A percentile compares a stretch with the other conserved stretches of the same genome.
Evolutionary conservation across 176 grass and related monocot genomes (phyloP).

Genomic region (Leersia perrieri): DNA sequence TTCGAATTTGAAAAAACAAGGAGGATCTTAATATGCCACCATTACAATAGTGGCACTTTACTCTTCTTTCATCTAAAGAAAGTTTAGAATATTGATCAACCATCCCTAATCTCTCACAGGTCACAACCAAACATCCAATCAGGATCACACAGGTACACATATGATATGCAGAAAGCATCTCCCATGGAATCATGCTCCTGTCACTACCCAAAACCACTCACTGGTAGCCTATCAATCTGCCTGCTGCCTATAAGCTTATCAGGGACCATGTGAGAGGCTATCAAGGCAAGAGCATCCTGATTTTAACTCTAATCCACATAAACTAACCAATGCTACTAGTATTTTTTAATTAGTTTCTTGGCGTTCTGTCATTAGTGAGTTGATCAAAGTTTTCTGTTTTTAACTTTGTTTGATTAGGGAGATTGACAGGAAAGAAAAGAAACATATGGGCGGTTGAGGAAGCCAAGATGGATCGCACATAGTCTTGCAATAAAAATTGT

Average conservation of each 20-base stretch:
- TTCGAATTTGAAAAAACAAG: not conserved
- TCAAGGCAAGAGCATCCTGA: not conserved
- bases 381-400: slow-evolving; percentile 3
- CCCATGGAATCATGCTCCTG: slow-evolving; percentile 17
- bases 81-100: not conserved
- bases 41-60: not conserved
- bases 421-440: not conserved
- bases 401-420: not conserved
- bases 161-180: slow-evolving; percentile 12
- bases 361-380: not conserved
- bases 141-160: not conserved
- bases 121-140: slow-evolving; percentile 16
- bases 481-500: not conserved
- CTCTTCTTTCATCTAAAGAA: not conserved
- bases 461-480: slow-evolving; percentile 17
- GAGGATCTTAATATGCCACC: not conserved
- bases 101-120: slow-evolving; percentile 4
- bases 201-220: not conserved
- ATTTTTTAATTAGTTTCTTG: not conserved
- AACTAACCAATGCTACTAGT: not conserved
- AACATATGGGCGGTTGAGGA: not conserved
- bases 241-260: slow-evolving; percentile 1
- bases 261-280: slow-evolving; percentile 22
- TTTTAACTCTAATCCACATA: slow-evolving; percentile 14
- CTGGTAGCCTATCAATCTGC: not conserved